Conservation (phyloP, 2,329 filamentous ascomycete genomes). For the Fusarium bulbicola region DNA sequence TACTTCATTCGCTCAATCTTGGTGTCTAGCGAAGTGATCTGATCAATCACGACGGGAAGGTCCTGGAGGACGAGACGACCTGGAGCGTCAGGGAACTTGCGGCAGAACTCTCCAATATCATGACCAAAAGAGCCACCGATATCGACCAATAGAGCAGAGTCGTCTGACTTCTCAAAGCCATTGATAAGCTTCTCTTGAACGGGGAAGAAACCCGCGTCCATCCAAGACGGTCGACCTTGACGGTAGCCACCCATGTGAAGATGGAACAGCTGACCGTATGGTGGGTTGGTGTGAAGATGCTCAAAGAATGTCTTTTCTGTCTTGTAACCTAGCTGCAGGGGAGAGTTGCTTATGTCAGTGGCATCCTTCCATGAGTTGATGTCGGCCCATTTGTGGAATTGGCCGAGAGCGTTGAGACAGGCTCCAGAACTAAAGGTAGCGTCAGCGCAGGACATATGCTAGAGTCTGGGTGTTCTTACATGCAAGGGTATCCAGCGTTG, state of each 20-base stretch:
- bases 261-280: conserved; percentile 49
- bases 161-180: conserved; percentile 40
- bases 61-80: conserved; percentile 61
- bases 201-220: conserved; percentile 48
- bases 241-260: conserved; percentile 50
- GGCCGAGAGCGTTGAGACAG: conserved; percentile 31
- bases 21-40: conserved; percentile 43
- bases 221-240: conserved; percentile 48
- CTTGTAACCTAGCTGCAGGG: conserved; percentile 47
- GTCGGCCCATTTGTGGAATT: conserved; percentile 46
- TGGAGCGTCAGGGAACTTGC: conserved; percentile 47
- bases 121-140: conserved; percentile 49
- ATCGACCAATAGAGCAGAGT: conserved; percentile 46
- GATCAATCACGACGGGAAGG: conserved; percentile 50
- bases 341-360: conserved; percentile 41
- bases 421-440: background rate
- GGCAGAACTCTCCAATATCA: conserved; percentile 46
- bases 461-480: conserved; percentile 26
- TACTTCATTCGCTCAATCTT: conserved; percentile 51
- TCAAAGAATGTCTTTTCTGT: conserved; percentile 49
- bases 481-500: conserved; percentile 46
- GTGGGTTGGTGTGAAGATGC: conserved; percentile 42
- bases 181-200: conserved; percentile 45
- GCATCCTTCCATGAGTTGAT: conserved; percentile 44
- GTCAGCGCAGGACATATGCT: background rate